These are phyloP conservation scores for Fusarium dimerum DNA, from an alignment of 2,329 filamentous ascomycete genomes.

Conservation along the genomic window DNA sequence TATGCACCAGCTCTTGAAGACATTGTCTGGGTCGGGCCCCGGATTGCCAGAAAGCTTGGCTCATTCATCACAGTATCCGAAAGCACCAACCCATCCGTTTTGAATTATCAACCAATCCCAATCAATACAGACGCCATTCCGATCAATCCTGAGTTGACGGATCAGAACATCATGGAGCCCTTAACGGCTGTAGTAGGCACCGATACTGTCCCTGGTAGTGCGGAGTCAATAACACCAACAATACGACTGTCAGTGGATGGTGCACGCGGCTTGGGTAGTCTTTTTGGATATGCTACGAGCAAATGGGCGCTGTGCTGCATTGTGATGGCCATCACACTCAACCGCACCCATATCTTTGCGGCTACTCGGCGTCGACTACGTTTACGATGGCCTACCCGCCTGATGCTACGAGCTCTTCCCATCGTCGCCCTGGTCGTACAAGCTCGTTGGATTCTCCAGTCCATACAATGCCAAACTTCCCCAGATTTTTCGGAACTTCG, in stretches of 20 bases:
- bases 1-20: conserved; percentile 68
- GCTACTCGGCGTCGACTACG: conserved; percentile 80
- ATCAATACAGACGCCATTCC: conserved; percentile 20
- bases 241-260: conserved; percentile 59
- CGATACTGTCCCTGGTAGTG: conserved; percentile 10
- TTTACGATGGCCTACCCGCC: conserved; percentile 70
- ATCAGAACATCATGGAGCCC: conserved; percentile 34
- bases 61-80: conserved; percentile 63
- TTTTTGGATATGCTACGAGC: conserved; percentile 88
- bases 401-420: conserved; percentile 70
- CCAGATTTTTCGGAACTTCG: conserved; percentile 68
- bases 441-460: conserved; percentile 70
- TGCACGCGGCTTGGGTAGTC: conserved; percentile 73
- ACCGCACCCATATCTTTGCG: conserved; percentile 91
- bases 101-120: conserved; percentile 19
- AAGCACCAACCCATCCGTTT: conserved; percentile 56
- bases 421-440: conserved; percentile 71
- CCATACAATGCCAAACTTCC: conserved; percentile 89
- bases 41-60: conserved; percentile 68
- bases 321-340: conserved; percentile 81
- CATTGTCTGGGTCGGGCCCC: conserved; percentile 67
- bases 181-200: conserved; percentile 11
- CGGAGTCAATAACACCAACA: conserved; percentile 21
- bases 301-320: conserved; percentile 91
- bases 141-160: conserved; percentile 24